Conservation (phyloP, 192 early-diverging fungal species). For the Oehlia diaphana region DNA sequence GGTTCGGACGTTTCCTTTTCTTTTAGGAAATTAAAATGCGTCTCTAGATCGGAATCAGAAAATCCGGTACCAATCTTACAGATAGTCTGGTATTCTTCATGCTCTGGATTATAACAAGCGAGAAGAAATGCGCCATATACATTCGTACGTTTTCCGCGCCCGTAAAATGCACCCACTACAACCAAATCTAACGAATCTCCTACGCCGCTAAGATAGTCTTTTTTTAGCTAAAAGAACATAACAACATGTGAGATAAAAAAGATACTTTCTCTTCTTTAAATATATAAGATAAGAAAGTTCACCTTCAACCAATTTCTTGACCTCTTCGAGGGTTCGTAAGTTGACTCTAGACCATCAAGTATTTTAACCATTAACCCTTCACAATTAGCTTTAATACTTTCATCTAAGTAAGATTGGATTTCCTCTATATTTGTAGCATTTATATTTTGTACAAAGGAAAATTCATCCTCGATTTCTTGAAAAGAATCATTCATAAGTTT, state of each 20-base stretch:
- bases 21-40: conserved; percentile 71
- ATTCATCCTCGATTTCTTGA: conserved; percentile 78
- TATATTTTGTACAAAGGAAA: conserved; percentile 84
- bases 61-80: conserved; percentile 99
- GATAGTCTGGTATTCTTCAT: conserved; percentile 94
- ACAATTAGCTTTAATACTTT: conserved; percentile 81
- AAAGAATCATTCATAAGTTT: conserved; percentile 71
- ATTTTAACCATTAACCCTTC: conserved; percentile 99
- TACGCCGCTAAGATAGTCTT: conserved; percentile 92
- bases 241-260: neutral
- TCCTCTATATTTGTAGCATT: conserved; percentile 85
- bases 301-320: conserved; percentile 99
- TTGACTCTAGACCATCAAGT: conserved; percentile 77
- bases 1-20: conserved; percentile 73
- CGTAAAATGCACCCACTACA: conserved; percentile 92
- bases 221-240: conserved; percentile 64
- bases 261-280: no score
- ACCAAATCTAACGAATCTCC: conserved; percentile 97
- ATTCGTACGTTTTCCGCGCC: conserved; percentile 94
- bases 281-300: neutral
- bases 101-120: conserved; percentile 95
- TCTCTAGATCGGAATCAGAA: conserved; percentile 81
- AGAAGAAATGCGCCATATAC: conserved; percentile 95
- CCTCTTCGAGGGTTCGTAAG: conserved; percentile 95
- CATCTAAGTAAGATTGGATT: conserved; percentile 92